Evolutionary conservation across 148 eudicot species (phyloP), one percentile per base, ranked within the genome.

Genomic region (Arbutus unedo): DNA sequence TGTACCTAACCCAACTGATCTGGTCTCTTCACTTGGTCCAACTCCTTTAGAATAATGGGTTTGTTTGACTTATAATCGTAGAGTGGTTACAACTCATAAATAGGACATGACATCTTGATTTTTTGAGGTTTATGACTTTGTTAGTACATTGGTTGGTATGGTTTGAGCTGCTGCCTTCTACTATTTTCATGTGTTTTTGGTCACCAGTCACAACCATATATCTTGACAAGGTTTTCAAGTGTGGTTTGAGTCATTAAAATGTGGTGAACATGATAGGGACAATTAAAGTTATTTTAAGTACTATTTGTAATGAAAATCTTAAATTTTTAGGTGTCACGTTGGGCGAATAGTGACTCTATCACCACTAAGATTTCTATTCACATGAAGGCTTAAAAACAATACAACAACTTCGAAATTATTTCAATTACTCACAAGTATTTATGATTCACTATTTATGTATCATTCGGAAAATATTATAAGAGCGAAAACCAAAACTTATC

Each of bases 1-100:
- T 73, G 25, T 78, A 84, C 82, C 85, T 72, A 79, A 79, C 75
- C 79, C 85, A 71, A 41, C 76, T 23, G 50, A 55, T 70, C 31
- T 41, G 4, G 38, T 74, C 15, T 8, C 66, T 51, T 49, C 21
- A 2, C 8, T 6, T 51, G 43, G 67, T 50, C 68, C 45, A 62
- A 21, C 31, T 62, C 14, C 68, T 62, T 23, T 21, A 21, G 14
- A 21, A 21, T 62, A 62, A 62, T 21, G 68, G 68, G 23, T 62
- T 62, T 62, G 13, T 23, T 62, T 62, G 31, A 7, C 67, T 23
- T 62, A n/a, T 62, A 62, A 9, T 62, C n/a, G 68, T 62, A 62
- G 64, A 19, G 68, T 62, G 68, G 68, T 62, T 62, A 62, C 68
- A 62, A 9, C 5, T 62, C 38, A 21, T 4, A 62, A 62, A 13